A percentile compares a stretch with the other conserved stretches of the same genome.
phyloP scores from a whole-genome alignment of 2,329 filamentous ascomycete genomes.

The Aphanoascus verrucosus region DNA sequence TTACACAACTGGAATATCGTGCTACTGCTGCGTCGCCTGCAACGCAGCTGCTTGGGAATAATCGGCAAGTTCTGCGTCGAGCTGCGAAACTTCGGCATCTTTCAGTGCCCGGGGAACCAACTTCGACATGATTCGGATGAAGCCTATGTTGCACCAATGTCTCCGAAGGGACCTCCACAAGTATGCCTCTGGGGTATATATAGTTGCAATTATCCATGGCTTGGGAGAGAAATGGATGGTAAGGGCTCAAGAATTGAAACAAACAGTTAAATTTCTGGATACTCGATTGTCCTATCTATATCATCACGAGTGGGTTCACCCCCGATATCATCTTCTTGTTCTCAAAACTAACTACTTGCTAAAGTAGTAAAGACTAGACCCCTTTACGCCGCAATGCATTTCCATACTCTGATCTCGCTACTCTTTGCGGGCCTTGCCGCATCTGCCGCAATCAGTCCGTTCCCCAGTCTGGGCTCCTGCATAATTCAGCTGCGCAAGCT shows the following conservation, averaged over 20 bases:
- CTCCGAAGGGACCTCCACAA: not conserved
- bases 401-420: conserved; percentile 1
- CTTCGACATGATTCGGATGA: not conserved
- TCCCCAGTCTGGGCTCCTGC: not conserved
- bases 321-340: not conserved
- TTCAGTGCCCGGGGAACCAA: not conserved
- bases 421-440: conserved; percentile 9
- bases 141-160: not conserved
- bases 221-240: not conserved
- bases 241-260: not conserved
- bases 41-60: not conserved
- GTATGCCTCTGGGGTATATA: not conserved
- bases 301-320: not conserved
- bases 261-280: not conserved
- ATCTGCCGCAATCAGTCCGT: conserved; percentile 12
- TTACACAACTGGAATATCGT: not conserved
- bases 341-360: not conserved
- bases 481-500: not conserved
- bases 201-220: not conserved
- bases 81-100: too few relatives aligned
- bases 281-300: not conserved
- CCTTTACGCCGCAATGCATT: not conserved
- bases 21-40: not conserved
- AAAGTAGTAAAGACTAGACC: not conserved
- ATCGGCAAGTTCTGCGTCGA: not conserved